Percentiles rank a stretch among this genome's conserved stretches.
These are phyloP conservation scores for Sequoiadendron giganteum DNA, from an alignment of 75 land plant species.

Conservation along the genomic window DNA sequence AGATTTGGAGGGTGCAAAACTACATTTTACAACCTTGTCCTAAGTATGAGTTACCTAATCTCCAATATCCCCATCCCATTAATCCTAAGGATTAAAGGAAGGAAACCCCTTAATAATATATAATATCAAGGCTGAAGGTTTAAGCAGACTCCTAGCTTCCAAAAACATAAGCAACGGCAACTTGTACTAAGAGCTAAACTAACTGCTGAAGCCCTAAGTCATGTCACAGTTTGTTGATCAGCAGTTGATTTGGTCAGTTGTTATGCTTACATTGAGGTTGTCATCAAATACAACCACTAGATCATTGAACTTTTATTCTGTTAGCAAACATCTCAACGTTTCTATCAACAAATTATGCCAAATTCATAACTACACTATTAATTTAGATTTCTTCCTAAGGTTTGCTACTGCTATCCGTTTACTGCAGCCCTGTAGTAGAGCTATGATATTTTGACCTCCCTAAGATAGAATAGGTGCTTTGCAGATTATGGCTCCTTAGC, in stretches of 20 bases:
- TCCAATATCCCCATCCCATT: too few species aligned
- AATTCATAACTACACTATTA: neutral
- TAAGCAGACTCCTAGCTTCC: too few species aligned
- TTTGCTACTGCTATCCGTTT: neutral
- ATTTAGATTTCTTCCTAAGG: neutral
- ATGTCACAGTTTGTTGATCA: neutral
- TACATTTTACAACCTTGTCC: too few species aligned
- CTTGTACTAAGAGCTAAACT: neutral
- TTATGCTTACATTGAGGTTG: too few species aligned
- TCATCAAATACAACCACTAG: neutral
- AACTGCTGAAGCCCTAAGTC: neutral
- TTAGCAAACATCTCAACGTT: neutral
- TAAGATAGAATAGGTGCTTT: too few species aligned
- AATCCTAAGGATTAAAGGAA: too few species aligned
- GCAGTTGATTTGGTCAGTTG: neutral
- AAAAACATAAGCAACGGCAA: too few species aligned
- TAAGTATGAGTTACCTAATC: too few species aligned
- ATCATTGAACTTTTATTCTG: neutral
- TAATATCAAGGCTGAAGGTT: too few species aligned
- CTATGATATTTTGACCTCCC: neutral
- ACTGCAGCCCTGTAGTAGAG: neutral
- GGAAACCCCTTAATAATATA: too few species aligned
- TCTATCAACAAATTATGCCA: neutral
- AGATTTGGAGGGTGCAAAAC: too few species aligned
- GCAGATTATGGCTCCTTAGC: neutral